These are phyloP conservation scores for Solanum hybrid DNA, from an alignment of 305 asterid species.

Conservation along the genomic window DNA sequence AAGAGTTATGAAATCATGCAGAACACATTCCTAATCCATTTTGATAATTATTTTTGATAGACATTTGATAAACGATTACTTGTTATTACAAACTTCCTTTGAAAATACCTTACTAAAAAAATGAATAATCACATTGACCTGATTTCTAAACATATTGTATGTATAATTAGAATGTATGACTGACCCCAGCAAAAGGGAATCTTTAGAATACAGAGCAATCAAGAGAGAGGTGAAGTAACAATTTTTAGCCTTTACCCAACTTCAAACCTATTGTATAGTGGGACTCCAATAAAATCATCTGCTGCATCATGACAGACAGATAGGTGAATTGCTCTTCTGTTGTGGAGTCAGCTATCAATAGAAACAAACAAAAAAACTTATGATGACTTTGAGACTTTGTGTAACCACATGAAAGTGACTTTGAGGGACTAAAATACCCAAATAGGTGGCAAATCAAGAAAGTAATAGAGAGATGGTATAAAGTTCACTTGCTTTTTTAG, in stretches of 20 bases:
- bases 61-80: background rate
- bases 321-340: background rate
- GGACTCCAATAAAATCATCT: background rate
- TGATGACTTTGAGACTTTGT: slow-evolving; percentile 25
- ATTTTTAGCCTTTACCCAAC: background rate
- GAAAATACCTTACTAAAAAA: background rate
- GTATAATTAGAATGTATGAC: background rate
- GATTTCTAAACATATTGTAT: background rate
- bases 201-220: background rate
- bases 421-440: slow-evolving; percentile 7
- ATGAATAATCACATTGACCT: background rate
- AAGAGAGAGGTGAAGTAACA: background rate
- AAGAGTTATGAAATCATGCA: background rate
- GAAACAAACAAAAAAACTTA: slow-evolving; percentile 19
- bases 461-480: slow-evolving; percentile 19
- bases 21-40: background rate
- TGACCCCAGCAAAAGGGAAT: background rate
- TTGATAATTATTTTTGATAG: background rate
- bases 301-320: background rate
- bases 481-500: slow-evolving; percentile 31
- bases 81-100: background rate
- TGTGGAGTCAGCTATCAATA: slow-evolving; percentile 11
- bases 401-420: slow-evolving; percentile 3
- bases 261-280: background rate
- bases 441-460: slow-evolving; percentile 13